Base-by-base conservation (phyloP, 106 monocot genomes). In the Platanthera zijinensis region DNA sequence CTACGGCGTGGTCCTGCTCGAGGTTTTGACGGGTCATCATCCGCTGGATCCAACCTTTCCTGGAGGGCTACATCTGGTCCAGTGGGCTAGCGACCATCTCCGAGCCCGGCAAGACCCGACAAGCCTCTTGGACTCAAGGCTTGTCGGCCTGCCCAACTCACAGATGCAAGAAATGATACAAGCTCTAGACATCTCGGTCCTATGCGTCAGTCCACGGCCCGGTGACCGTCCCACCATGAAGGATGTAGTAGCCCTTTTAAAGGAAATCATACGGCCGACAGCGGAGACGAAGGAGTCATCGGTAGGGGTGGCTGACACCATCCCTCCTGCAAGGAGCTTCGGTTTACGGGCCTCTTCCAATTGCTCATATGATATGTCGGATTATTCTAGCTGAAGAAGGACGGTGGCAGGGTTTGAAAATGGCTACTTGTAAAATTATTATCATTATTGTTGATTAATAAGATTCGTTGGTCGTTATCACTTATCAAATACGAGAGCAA, bases 211-310 rank as follows among this genome's bases (percentile, higher is more conserved):
- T 75, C 69, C 56, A 14, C 79, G 89, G 39, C 84, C 91, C 2
- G 78, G 78, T 6, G 94, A 97, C 45, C 84, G 96, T 45, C 96
- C 96, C 13, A 52, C 86, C 11, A 97, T 97, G 96, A 92, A 97
- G 82, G 96, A 97, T 46, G 87, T 91, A 6, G 93, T 86, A 5
- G 96, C 93, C 3, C 69, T 97, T 81, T 86, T 97, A 4, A 88
- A 85, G 72, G 96, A 97, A 78, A 91, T 97, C 77, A 71, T 87
- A 48, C 52, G 77, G 49, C 83, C 86, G 17, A 79, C 71, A n/a
- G 54, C 17, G 2, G 87, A 81, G 69, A 46, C 78, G 13, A 88
- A 87, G 59, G 81, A 78, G 52, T 19, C 79, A 1, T n/a, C 51
- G 17, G 54, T 39, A 1, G 19, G n/a, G 18, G 25, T 32, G 45